These are phyloP conservation scores for Arxiozyma slooffiae DNA, from an alignment of 1,139 yeast species.

Conservation along the genomic window DNA sequence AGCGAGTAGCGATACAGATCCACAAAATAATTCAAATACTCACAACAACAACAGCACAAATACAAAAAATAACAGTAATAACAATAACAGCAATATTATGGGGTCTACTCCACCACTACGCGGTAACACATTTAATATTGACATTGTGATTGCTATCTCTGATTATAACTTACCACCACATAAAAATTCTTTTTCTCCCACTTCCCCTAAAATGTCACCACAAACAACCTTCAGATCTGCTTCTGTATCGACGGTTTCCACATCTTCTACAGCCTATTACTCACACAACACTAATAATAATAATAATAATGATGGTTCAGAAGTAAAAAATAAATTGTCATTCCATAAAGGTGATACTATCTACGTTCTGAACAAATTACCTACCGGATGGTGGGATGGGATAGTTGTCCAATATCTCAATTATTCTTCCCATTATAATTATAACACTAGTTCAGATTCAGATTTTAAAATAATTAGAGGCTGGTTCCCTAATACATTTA, in stretches of 20 bases:
- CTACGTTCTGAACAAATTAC: constrained; percentile 38
- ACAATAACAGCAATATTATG: neutral
- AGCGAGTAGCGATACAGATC: neutral
- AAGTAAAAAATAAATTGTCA: constrained; percentile 9
- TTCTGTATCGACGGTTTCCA: neutral
- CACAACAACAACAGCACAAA: neutral
- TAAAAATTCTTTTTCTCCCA: neutral
- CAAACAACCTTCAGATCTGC: neutral
- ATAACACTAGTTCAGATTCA: constrained; percentile 5
- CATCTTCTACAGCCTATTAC: neutral
- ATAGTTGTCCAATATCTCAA: constrained; percentile 20
- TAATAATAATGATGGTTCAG: constrained; percentile 8
- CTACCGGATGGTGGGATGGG: constrained; percentile 75
- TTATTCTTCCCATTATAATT: neutral
- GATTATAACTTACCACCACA: constrained; percentile 11
- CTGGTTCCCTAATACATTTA: constrained; percentile 65
- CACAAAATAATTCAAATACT: neutral
- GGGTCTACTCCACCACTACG: neutral
- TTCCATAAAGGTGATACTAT: constrained; percentile 29
- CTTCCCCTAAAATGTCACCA: neutral
- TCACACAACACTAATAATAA: neutral
- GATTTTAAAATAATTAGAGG: constrained; percentile 40
- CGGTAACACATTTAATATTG: constrained; percentile 24
- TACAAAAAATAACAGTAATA: neutral
- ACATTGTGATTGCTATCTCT: constrained; percentile 23